Base-by-base conservation (phyloP, 2,329 filamentous ascomycete species). In the Annulohypoxylon truncatum region DNA sequence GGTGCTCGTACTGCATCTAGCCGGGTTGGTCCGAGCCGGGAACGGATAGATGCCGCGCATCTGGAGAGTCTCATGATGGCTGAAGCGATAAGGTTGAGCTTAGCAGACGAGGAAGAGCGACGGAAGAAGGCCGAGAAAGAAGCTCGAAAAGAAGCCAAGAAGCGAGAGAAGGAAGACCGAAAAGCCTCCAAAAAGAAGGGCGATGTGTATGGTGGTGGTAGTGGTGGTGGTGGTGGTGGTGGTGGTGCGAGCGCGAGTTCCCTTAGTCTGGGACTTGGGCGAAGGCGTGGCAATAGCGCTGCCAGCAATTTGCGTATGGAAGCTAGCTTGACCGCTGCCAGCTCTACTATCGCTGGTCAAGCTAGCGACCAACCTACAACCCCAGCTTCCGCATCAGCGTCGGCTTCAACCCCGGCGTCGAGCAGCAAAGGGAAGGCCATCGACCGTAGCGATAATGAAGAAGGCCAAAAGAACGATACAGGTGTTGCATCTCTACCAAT, bases 1-100 rank as follows among this genome's bases (percentile, higher is more conserved):
- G 78, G 74, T 4, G 68, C 76, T 5, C 74, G 78, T 3, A 68
- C 71, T 2, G 75, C 76, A 2, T 75, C 79, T 0, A 75, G 75
- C 1, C 77, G 76, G 2, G 12, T 48, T 10, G 72, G 54, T 28
- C 69, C 44, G 54, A 71, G 12, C 62, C 73, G 61, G 44, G 72
- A 67, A 61, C 70, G 66, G 46, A 73, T 59, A 74, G 82, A 63
- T 78, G 84, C 47, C 77, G 76, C 60, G 85, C 94, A 98, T 72
- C 85, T 98, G 0, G 96, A 99, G 77, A 95, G 97, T 51, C 92
- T 99, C 83, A 99, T 99, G 96, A 94, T 98, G 84, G 93, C 96
- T 85, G 96, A 99, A 78, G 96, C 96, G 0, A 96, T 99, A 50
- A 86, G 96, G 38, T 79, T 97, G 28, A 97, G 94, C 50, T 83